Evolutionary conservation across 208 protist genomes (phyloP).

Genomic region (Leishmania major): DNA sequence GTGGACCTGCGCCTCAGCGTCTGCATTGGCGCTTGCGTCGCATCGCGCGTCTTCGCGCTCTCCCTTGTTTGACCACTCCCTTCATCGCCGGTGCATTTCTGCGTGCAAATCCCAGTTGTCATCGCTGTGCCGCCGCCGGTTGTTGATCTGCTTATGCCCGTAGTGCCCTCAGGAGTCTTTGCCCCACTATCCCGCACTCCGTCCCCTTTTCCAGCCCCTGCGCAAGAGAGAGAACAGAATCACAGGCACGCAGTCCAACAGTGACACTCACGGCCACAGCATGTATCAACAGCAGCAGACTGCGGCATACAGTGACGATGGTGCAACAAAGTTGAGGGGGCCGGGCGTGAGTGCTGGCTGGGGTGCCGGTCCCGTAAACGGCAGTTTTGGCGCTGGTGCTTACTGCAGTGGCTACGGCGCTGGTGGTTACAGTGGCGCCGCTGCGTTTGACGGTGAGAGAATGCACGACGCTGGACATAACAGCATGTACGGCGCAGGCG

Average conservation of each 20-base stretch:
- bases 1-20: background rate
- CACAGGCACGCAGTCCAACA: background rate
- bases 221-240: background rate
- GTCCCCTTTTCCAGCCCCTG: background rate
- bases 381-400: constrained; percentile 11
- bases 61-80: background rate
- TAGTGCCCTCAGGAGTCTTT: too few relatives aligned
- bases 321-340: constrained; percentile 22
- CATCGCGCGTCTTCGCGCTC: background rate
- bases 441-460: constrained; percentile 15
- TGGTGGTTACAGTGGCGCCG: constrained; percentile 25
- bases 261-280: background rate
- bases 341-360: constrained; percentile 2
- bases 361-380: constrained; percentile 8
- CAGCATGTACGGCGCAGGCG: constrained; percentile 49
- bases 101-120: background rate
- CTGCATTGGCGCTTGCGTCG: background rate
- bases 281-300: background rate
- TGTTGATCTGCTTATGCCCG: background rate
- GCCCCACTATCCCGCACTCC: too few relatives aligned
- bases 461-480: constrained; percentile 40
- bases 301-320: background rate
- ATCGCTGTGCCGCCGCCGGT: background rate
- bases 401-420: constrained; percentile 28
- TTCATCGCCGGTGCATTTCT: background rate